These are phyloP conservation scores for Pedinophyceae sp. DNA, from an alignment of 139 green algal genomes.

Conservation along the genomic window DNA sequence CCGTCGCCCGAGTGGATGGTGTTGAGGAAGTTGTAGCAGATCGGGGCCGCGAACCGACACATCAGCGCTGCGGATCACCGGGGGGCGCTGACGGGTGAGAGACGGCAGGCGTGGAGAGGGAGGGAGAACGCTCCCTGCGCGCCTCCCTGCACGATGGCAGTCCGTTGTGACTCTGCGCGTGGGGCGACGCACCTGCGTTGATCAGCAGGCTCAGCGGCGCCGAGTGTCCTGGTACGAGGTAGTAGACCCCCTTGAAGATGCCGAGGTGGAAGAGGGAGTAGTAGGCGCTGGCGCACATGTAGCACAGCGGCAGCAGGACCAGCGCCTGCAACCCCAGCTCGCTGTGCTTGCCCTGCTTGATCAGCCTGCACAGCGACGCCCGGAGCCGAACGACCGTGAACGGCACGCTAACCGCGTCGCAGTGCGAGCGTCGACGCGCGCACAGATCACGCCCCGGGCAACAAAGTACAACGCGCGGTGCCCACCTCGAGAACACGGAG, in stretches of 20 bases:
- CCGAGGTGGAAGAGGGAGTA: conserved; percentile 76
- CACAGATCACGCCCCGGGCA: too few species aligned
- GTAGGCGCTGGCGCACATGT: conserved; percentile 79
- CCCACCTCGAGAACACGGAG: conserved; percentile 48
- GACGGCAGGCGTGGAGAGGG: background rate
- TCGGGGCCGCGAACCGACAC: conserved; percentile 76
- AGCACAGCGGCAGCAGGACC: conserved; percentile 46
- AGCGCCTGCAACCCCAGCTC: conserved; percentile 26
- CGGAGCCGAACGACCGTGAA: background rate
- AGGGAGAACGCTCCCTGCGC: background rate
- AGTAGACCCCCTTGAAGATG: conserved; percentile 51
- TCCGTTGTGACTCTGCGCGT: too few species aligned
- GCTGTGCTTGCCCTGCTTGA: conserved; percentile 4
- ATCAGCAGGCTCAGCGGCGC: conserved; percentile 37
- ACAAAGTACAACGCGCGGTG: background rate
- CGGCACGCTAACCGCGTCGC: background rate
- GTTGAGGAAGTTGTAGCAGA: conserved; percentile 87
- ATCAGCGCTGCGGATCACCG: conserved; percentile 52
- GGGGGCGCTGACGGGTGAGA: background rate
- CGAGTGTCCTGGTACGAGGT: conserved; percentile 37
- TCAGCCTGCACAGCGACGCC: background rate
- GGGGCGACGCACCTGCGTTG: conserved; percentile 32
- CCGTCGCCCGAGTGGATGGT: conserved; percentile 41
- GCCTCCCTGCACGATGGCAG: background rate
- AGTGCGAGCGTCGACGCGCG: too few species aligned